Percentiles rank a stretch among this genome's conserved stretches.
Conservation (phyloP, 495 filamentous ascomycete species). For the Saxophila tyrrhenica region DNA sequence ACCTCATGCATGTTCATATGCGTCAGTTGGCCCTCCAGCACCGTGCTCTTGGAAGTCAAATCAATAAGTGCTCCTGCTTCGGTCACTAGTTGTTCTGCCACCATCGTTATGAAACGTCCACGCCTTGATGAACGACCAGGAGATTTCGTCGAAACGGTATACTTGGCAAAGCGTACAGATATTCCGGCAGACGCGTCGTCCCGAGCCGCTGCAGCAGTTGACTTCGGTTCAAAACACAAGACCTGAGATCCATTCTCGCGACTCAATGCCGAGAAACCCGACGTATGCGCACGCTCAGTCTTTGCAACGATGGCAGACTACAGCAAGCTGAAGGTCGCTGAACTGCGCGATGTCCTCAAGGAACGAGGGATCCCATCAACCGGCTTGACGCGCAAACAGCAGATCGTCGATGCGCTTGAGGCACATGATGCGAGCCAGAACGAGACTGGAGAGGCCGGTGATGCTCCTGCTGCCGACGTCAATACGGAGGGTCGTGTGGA, state of each 20-base stretch:
- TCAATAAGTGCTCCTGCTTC: no score
- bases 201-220: neutral
- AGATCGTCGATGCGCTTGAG: slow-evolving; percentile 29
- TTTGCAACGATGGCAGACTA: slow-evolving; percentile 25
- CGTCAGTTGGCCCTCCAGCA: no score
- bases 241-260: neutral
- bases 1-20: no score
- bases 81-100: no score
- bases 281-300: no score
- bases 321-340: slow-evolving; percentile 28
- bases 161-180: no score
- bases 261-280: no score
- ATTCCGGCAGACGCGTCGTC: no score
- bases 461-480: slow-evolving; percentile 2
- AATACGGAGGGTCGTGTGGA: slow-evolving; percentile 1
- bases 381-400: slow-evolving; percentile 29
- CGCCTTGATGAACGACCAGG: no score
- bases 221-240: neutral
- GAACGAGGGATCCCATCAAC: slow-evolving; percentile 29
- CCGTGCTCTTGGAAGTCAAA: no score
- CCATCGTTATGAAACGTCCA: no score
- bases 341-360: slow-evolving; percentile 27
- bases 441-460: neutral
- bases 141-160: neutral
- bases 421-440: slow-evolving; percentile 19